Base-by-base conservation (phyloP, 148 eudicot genomes). In the Rhododendron williamsianum region DNA sequence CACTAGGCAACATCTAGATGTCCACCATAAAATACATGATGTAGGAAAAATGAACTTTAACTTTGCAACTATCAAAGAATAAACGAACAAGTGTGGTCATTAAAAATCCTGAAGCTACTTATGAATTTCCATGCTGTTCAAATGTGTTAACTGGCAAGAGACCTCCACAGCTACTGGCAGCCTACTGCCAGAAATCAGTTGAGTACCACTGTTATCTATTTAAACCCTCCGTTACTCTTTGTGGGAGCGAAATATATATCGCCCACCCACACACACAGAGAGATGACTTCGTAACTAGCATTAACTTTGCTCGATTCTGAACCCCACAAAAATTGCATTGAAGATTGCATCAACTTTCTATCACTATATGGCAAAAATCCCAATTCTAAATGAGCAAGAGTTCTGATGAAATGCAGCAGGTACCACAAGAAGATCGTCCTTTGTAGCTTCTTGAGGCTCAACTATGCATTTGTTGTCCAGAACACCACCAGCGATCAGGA, bases 361-460 rank as follows among this genome's bases (percentile, higher is more conserved):
- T 43, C 6, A 74, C 51, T 10, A 41, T 25, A 87, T 35, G 67
- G 19, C 10, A 25, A 27, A 80, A 54, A 77, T 30, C 36, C 13
- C 9, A 60, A 82, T 38, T 83, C 52, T 45, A 73, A 36, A 38
- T 81, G 38, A 30, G 27, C 9, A 45, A 67, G 33, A 18, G 11
- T 63, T 58, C 33, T 9, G 12, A 85, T 38, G 21, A 63, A 77
- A 80, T 74, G 72, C 35, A 84, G 87, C 9, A 38, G 69, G 48
- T 94, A 96, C 99, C 95, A 96, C 99, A 85, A 96, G 92, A 81
- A 96, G 98, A 85, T 96, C 98, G 72, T 96, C 93, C 72, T 89
- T 89, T n/a, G 95, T 90, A 84, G 99, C 98, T 93, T 95, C 98
- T 89, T 83, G 86, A 80, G 99, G 99, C 88, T 95, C 98, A 86